phyloP scores from a whole-genome alignment of 2,329 filamentous ascomycete genomes.

The Aureobasidium sp. region DNA sequence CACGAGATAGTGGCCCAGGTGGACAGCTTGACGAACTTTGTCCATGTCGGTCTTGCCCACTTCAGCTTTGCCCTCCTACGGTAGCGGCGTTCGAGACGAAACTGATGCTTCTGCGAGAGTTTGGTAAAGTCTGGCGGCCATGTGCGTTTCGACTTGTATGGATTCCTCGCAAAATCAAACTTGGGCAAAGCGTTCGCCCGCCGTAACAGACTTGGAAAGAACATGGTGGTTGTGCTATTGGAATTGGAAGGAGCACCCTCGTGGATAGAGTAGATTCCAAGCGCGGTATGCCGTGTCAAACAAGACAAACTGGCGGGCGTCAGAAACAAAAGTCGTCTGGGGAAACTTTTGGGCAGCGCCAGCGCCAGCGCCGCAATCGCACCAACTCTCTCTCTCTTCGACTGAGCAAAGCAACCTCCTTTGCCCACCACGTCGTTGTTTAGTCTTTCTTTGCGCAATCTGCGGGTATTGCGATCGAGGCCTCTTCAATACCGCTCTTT shows the following conservation, averaged over 20 bases:
- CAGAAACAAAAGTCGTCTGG: not conserved
- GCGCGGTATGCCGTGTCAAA: not conserved
- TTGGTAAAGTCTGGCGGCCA: conserved; percentile 72
- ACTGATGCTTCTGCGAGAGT: conserved; percentile 63
- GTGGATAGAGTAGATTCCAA: not conserved
- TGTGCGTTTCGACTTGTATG: conserved; percentile 58
- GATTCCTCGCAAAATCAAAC: conserved; percentile 41
- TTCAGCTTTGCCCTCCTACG: conserved; percentile 59
- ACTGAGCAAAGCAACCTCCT: not conserved
- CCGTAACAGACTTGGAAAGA: conserved; percentile 43
- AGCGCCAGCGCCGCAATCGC: not conserved
- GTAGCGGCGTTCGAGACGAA: conserved; percentile 70
- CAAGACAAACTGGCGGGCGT: conserved; percentile 5
- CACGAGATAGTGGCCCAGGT: conserved; percentile 55
- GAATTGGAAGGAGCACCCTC: not conserved
- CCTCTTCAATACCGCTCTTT: conserved; percentile 16
- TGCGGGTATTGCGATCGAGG: conserved; percentile 27
- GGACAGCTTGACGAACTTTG: conserved; percentile 55
- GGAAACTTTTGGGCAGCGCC: conserved; percentile 11
- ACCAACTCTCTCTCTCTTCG: not conserved
- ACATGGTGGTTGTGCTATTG: conserved; percentile 18
- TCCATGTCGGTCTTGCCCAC: conserved; percentile 55
- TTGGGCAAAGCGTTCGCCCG: conserved; percentile 29
- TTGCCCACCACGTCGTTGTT: conserved; percentile 13
- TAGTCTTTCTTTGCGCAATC: conserved; percentile 15